Base-by-base conservation (phyloP, 352 stramenopile genomes). In the Pythium scleroteichum region DNA sequence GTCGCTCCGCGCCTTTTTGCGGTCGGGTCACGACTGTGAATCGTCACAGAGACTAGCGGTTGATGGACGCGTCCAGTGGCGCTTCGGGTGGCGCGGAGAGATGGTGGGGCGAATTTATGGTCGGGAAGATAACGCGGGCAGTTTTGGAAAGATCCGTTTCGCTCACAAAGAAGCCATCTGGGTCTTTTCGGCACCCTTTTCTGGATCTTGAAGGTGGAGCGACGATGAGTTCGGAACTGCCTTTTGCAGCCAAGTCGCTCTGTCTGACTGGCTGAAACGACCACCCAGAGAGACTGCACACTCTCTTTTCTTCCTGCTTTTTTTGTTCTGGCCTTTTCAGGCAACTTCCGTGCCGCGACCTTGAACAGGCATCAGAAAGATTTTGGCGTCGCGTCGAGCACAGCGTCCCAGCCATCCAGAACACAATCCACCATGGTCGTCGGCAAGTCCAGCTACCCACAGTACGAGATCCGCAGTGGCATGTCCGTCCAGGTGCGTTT, bases 401-500 rank as follows among this genome's bases (percentile, higher is more conserved):
- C 48, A 49, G 35, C 29, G 4, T 19, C 59, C 57, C 12, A 47
- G 47, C 17, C 35, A 42, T 45, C 24, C 17, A 32, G 8, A 20
- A 29, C 19, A 46, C 16, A 22, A 48, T 17, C 26, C 44, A 62
- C n/a, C 19, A 69, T 69, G 62, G 62, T 69, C 41, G 62, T 49
- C 26, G 62, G 62, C 47, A 68, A 58, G n/a, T 38, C 29, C 33
- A 44, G n/a, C 40, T 47, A 23, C 23, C 32, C 3, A 12, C 22
- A 47, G 38, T 85, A 76, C 49, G 79, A 89, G 71, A 88, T 94
- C 67, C 82, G 84, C 58, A 92, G 82, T 52, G 84, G 84, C 62
- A 94, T 94, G 84, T 89, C 78, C 32, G 84, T 94, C 22, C 82
- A 91, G 79, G 81, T 90, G 23, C 16, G 53, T 39, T 29, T n/a